phyloP scores from a whole-genome alignment of 192 early-diverging fungal genomes.

The Podila epigama region DNA sequence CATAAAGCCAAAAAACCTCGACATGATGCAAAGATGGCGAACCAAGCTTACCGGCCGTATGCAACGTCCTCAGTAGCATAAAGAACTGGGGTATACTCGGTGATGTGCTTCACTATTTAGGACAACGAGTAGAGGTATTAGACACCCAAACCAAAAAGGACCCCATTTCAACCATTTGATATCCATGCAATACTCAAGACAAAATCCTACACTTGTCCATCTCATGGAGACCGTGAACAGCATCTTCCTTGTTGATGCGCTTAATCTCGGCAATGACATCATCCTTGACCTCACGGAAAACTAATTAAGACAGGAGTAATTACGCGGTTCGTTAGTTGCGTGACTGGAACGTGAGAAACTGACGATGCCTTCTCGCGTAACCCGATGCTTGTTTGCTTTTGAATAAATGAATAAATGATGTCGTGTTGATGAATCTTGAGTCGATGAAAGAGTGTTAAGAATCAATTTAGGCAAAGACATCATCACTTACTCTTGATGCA shows the following conservation, averaged over 20 bases:
- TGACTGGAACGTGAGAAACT: no score
- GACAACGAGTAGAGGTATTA: neutral
- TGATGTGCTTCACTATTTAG: constrained; percentile 43
- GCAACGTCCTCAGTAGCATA: constrained; percentile 61
- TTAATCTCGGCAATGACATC: constrained; percentile 54
- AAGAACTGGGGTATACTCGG: constrained; percentile 52
- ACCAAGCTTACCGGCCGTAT: constrained; percentile 57
- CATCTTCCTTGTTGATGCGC: constrained; percentile 30
- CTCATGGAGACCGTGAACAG: constrained; percentile 53
- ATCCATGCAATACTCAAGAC: neutral
- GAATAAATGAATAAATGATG: no score
- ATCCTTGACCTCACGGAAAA: constrained; percentile 51
- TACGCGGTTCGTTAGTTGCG: neutral
- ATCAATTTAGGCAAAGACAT: neutral
- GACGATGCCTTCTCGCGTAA: no score
- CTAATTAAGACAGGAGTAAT: constrained; percentile 24
- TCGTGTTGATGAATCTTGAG: no score
- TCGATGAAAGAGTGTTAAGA: no score
- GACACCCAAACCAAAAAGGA: neutral
- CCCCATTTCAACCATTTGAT: neutral
- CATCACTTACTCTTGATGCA: constrained; percentile 26
- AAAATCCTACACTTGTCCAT: constrained; percentile 51
- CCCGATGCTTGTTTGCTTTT: no score
- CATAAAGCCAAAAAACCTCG: no score
- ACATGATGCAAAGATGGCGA: no score